Evolutionary conservation across 2,329 filamentous ascomycete species (phyloP).

Genomic region (Cladophialophora yegresii): DNA sequence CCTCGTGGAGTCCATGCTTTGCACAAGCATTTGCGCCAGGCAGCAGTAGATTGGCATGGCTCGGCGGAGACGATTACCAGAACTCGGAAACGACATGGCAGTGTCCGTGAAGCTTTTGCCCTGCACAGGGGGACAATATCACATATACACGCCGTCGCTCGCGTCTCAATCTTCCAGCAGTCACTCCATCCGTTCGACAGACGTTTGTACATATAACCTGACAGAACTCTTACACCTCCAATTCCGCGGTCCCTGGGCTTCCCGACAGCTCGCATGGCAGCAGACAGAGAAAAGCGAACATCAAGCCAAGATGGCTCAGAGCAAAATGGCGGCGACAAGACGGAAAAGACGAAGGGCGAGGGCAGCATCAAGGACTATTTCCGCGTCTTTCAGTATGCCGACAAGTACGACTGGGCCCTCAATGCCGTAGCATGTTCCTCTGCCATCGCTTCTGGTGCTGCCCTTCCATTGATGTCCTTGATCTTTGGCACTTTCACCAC

Average conservation of each 20-base stretch:
- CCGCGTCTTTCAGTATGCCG: conserved; percentile 34
- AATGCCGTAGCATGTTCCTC: conserved; percentile 29
- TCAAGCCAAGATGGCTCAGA: conserved; percentile 17
- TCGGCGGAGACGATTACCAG: neutral
- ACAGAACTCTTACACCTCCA: neutral
- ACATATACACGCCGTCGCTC: neutral
- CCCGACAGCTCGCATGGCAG: conserved; percentile 8
- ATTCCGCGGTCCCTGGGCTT: neutral
- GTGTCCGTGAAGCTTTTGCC: neutral
- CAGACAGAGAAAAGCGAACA: conserved; percentile 15
- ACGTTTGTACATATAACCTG: neutral
- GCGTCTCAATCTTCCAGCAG: neutral
- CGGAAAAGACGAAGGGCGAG: conserved; percentile 26
- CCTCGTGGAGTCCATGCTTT: neutral
- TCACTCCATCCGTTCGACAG: neutral
- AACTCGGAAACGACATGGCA: neutral
- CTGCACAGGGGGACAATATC: neutral
- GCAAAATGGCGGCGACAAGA: neutral
- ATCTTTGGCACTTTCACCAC: conserved; percentile 42
- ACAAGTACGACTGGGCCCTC: conserved; percentile 33
- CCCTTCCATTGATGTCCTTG: conserved; percentile 44
- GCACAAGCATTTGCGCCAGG: neutral
- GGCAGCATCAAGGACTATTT: conserved; percentile 30
- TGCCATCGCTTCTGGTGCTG: conserved; percentile 37
- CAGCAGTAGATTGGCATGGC: neutral